Evolutionary conservation across 495 filamentous ascomycete genomes (phyloP), one percentile per base, ranked within the genome.

Genomic region (Penicillium longicatenatum): DNA sequence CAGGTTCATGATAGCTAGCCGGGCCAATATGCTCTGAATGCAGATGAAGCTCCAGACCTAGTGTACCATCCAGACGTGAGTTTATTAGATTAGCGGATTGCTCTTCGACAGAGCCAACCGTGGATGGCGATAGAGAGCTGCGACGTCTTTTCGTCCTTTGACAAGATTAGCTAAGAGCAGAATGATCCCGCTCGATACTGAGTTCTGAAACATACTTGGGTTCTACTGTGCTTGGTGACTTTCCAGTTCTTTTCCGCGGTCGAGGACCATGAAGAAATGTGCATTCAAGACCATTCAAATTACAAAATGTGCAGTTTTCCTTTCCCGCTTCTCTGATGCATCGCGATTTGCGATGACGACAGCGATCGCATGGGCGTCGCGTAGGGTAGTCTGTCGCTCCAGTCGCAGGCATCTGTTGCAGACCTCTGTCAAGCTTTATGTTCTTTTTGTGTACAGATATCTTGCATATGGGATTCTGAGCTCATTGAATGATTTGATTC

Each of bases 1-100:
- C 50, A 17, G 60, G 53, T 33, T 66, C 66, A 62, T 62, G 56
- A 24, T 60, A 65, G 50, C 63, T 63, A 21, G 57, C 58, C 22
- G 61, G 61, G 7, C 66, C 63, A 48, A 63, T 62, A 29, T 59
- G 59, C 39, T 61, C 59, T 20, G 66, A 62, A 57, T 66, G 61
- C 31, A 57, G 55, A 59, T 63, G 61, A 44, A 63, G 58, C 31
- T 66, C 60, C 10, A 66, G 53, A 33, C 66, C 66, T 11, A 69
- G 37, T 19, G 60, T 66, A 20, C 58, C 60, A 11, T 55, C 46
- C 45, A 61, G 39, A 21, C 37, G 46, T 26, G 62, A 65, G 42
- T 49, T 56, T 21, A 44, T 37, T 11, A 22, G 22, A 31, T 54
- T 41, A 24, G 55, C 20, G 14, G 51, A 1, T n/a, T 50, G 48